Base-by-base conservation (phyloP, 2,329 filamentous ascomycete genomes). In the Fusarium praegraminearum region DNA sequence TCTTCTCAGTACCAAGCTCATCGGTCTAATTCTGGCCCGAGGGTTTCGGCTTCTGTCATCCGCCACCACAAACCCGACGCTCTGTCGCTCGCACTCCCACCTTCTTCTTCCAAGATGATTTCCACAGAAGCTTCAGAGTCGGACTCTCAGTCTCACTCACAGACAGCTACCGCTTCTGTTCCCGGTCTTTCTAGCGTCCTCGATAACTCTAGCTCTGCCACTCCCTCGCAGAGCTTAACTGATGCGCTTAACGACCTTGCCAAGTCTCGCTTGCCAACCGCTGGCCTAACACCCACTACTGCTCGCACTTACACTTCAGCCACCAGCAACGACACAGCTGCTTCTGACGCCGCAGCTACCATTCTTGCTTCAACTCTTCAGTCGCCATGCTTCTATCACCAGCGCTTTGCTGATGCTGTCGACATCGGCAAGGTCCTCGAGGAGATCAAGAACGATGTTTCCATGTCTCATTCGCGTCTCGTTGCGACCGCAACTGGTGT, bases 311-410 rank as follows among this genome's bases (percentile, higher is more conserved):
- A 67, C 50, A 57, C 65, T 30, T 58, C 59, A 33, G 56, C 52
- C 18, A 47, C 65, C 36, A 71, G 59, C 44, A 53, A 51, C 40
- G 51, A 62, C 41, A 65, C 67, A 30, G 56, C 52, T 41, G 51
- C 69, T 16, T 60, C 71, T 45, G 59, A 68, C 40, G 47, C 58
- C 11, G 58, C 62, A 26, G 63, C 65, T 41, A 67, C 62, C 28
- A 62, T 67, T 44, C 58, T 75, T 28, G 62, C 58, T 30, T 66
- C 90, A 13, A 86, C 74, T 13, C 83, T 98, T 55, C 91, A 95
- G 74, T 98, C 94, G 45, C 96, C 96, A 16, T 99, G 96, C 83
- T 99, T 97, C 82, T 98, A 97, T 83, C 96, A 99, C 82, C 93
- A 97, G 81, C 90, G 95, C 67, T 99, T 99, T 77, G 96, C 98